These are phyloP conservation scores for Scheffersomyces spartinae DNA, from an alignment of 805 yeast species.

Conservation along the genomic window DNA sequence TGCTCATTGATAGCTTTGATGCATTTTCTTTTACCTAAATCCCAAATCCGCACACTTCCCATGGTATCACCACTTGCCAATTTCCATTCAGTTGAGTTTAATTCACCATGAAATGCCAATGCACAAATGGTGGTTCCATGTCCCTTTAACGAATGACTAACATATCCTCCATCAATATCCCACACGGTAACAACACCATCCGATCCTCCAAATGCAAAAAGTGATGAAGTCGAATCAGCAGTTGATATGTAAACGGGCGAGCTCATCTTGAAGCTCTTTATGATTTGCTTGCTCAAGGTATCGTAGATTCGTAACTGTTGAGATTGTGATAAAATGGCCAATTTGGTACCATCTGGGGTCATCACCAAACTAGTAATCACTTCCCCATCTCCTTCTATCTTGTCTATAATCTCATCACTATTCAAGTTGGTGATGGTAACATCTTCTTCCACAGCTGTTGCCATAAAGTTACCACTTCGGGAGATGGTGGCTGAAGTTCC, in stretches of 20 bases:
- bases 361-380: slow-evolving; percentile 62
- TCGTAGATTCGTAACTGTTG: slow-evolving; percentile 66
- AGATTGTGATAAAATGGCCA: slow-evolving; percentile 74
- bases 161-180: slow-evolving; percentile 80
- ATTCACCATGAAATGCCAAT: slow-evolving; percentile 58
- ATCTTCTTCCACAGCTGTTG: slow-evolving; percentile 73
- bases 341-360: slow-evolving; percentile 60
- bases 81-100: slow-evolving; percentile 62
- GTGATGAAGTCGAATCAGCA: slow-evolving; percentile 69
- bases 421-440: slow-evolving; percentile 55
- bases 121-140: slow-evolving; percentile 86
- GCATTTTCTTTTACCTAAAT: slow-evolving; percentile 64
- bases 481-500: slow-evolving; percentile 67
- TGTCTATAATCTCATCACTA: slow-evolving; percentile 46
- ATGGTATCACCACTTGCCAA: slow-evolving; percentile 61
- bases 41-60: slow-evolving; percentile 48
- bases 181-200: slow-evolving; percentile 88
- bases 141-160: slow-evolving; percentile 86
- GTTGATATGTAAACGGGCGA: slow-evolving; percentile 77
- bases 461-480: slow-evolving; percentile 49
- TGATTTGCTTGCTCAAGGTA: slow-evolving; percentile 25
- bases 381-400: slow-evolving; percentile 78
- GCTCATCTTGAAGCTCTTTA: slow-evolving; percentile 46
- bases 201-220: slow-evolving; percentile 89
- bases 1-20: slow-evolving; percentile 61